Evolutionary conservation across 1,284 basidiomycete species (phyloP).

Genomic region (Cryptococcus sp.): DNA sequence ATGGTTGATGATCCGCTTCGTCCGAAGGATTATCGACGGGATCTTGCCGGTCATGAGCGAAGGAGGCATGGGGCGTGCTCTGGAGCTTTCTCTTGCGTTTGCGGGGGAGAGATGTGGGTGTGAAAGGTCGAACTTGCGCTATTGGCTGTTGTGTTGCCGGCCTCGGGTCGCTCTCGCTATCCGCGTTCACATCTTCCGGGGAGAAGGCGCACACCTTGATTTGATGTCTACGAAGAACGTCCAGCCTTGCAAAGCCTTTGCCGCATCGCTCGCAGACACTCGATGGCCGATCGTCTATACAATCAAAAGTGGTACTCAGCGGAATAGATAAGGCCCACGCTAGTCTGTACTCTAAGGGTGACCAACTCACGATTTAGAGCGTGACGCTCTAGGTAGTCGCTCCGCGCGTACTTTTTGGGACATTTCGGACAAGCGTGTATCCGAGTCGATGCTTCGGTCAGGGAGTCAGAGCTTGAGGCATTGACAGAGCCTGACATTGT

Average conservation of each 20-base stretch:
- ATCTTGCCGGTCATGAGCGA: too few relatives aligned
- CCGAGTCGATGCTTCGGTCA: background rate
- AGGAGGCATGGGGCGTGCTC: too few relatives aligned
- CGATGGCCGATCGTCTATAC: conserved; percentile 7
- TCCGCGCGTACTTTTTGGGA: conserved; percentile 16
- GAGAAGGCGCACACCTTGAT: conserved; percentile 8
- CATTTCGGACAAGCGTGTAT: conserved; percentile 16
- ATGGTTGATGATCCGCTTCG: too few relatives aligned
- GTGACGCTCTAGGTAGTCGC: conserved; percentile 27
- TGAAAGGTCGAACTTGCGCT: too few relatives aligned
- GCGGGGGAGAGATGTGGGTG: too few relatives aligned
- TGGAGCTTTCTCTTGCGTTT: too few relatives aligned
- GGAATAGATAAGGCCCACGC: background rate
- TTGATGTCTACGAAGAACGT: conserved; percentile 23
- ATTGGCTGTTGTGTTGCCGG: too few relatives aligned
- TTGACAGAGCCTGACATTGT: too few relatives aligned
- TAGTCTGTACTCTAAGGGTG: background rate
- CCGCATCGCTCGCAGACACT: conserved; percentile 16
- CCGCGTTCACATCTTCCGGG: too few relatives aligned
- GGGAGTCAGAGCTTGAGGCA: too few relatives aligned
- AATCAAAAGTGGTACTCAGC: background rate
- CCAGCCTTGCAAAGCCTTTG: conserved; percentile 17
- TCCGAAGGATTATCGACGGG: too few relatives aligned
- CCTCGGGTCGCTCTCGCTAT: too few relatives aligned
- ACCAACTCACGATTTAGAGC: conserved; percentile 21